Conservation (phyloP, 768 basidiomycete genomes). For the Sutorius australiensis region DNA sequence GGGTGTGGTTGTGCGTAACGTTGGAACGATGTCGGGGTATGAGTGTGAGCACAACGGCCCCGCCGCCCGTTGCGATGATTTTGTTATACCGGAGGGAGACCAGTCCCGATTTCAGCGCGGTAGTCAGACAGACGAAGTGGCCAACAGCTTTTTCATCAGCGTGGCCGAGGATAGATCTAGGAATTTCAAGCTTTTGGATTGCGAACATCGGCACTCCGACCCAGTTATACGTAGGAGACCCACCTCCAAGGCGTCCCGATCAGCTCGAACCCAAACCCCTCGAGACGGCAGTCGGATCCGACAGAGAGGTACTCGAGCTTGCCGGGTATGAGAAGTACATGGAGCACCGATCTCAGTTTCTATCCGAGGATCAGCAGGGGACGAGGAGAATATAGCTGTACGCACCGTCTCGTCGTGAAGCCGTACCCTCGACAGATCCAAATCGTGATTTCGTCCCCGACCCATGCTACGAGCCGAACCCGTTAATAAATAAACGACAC, state of each 20-base stretch:
- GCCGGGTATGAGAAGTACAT: conserved; percentile 81
- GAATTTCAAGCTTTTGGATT: conserved; percentile 79
- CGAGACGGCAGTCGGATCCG: conserved; percentile 81
- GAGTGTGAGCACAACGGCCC: conserved; percentile 87
- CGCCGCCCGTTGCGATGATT: conserved; percentile 80
- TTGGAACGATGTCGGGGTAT: conserved; percentile 80
- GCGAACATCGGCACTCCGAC: neutral
- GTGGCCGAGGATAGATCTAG: conserved; percentile 85
- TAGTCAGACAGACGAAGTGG: conserved; percentile 66
- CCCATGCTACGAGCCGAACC: conserved; percentile 40
- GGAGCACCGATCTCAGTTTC: conserved; percentile 86
- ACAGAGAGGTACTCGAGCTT: conserved; percentile 80
- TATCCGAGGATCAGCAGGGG: conserved; percentile 25
- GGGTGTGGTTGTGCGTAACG: neutral
- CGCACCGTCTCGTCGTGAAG: conserved; percentile 67
- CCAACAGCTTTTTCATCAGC: conserved; percentile 81
- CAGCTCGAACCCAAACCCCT: conserved; percentile 69
- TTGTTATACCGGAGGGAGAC: conserved; percentile 85
- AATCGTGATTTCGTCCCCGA: conserved; percentile 57
- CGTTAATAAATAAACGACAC: neutral
- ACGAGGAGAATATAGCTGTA: conserved; percentile 29
- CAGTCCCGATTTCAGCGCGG: conserved; percentile 41
- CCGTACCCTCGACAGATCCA: conserved; percentile 75
- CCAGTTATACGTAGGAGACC: neutral
- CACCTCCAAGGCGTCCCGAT: conserved; percentile 75